These are phyloP conservation scores for Pythium rishiriense DNA, from an alignment of 352 stramenopile genomes.

Conservation along the genomic window DNA sequence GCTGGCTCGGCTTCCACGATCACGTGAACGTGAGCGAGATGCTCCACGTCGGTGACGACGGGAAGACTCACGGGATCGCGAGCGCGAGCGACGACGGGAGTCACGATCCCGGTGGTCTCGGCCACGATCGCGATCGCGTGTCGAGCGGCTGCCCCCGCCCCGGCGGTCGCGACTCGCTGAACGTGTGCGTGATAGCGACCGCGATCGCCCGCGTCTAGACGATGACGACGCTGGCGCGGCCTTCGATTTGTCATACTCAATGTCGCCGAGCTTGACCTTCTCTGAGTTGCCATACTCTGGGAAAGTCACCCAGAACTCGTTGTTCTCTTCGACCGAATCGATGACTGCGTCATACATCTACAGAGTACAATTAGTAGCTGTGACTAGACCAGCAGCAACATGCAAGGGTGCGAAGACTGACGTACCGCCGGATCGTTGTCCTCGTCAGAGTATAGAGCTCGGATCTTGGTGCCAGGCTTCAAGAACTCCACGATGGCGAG, in stretches of 20 bases:
- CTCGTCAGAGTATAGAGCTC: constrained; percentile 95
- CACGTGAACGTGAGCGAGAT: constrained; percentile 40
- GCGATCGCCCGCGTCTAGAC: constrained; percentile 36
- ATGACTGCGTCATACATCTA: constrained; percentile 97
- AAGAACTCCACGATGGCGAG: constrained; percentile 72
- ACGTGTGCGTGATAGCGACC: constrained; percentile 35
- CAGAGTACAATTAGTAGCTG: no score
- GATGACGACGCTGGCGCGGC: constrained; percentile 23
- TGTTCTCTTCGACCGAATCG: constrained; percentile 88
- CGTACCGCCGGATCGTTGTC: constrained; percentile 90
- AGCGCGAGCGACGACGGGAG: constrained; percentile 26
- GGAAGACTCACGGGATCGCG: constrained; percentile 23
- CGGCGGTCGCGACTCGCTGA: constrained; percentile 34
- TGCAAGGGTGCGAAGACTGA: no score
- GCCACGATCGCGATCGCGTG: constrained; percentile 25
- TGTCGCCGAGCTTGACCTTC: constrained; percentile 93
- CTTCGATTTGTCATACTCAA: constrained; percentile 77
- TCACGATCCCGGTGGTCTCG: constrained; percentile 8
- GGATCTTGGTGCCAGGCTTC: constrained; percentile 88
- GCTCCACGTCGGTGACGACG: constrained; percentile 12
- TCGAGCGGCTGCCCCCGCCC: constrained; percentile 29
- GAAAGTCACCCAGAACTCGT: constrained; percentile 92
- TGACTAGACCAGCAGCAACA: no score
- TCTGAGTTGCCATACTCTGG: constrained; percentile 97
- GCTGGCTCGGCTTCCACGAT: constrained; percentile 23